phyloP scores from a whole-genome alignment of 2,329 filamentous ascomycete genomes.

The Sporothrix phasma region DNA sequence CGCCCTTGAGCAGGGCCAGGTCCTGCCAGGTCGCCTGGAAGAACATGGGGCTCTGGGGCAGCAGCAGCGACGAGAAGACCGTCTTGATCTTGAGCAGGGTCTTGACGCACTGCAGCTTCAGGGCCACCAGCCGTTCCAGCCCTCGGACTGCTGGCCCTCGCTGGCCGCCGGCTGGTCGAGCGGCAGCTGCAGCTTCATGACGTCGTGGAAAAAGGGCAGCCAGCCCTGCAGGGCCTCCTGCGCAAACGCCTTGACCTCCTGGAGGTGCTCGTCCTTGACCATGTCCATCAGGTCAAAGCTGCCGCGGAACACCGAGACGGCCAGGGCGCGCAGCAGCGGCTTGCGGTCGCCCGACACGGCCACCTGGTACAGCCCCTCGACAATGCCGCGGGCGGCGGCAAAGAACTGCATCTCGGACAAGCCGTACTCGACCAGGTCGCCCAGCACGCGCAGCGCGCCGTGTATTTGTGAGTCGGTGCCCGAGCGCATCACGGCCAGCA shows the following conservation, averaged over 20 bases:
- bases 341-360: slow-evolving; percentile 67
- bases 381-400: slow-evolving; percentile 72
- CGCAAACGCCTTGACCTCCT: slow-evolving; percentile 78
- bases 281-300: slow-evolving; percentile 96
- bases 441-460: slow-evolving; percentile 77
- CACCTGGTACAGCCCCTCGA: slow-evolving; percentile 73
- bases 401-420: slow-evolving; percentile 95
- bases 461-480: slow-evolving; percentile 75
- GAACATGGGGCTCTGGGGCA: slow-evolving; percentile 70
- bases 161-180: slow-evolving; percentile 45
- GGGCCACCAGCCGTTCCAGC: slow-evolving; percentile 74
- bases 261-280: slow-evolving; percentile 86
- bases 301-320: slow-evolving; percentile 79
- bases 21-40: slow-evolving; percentile 89
- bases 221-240: slow-evolving; percentile 74
- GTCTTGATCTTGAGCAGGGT: slow-evolving; percentile 79
- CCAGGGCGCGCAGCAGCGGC: slow-evolving; percentile 67
- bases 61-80: slow-evolving; percentile 72
- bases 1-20: slow-evolving; percentile 58
- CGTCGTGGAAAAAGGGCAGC: slow-evolving; percentile 79
- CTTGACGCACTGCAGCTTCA: slow-evolving; percentile 93
- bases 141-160: slow-evolving; percentile 45
- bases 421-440: slow-evolving; percentile 85
- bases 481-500: slow-evolving; percentile 66
- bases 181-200: slow-evolving; percentile 66